Conservation (phyloP, 495 filamentous ascomycete genomes). For the Staphylotrichum longicolle region DNA sequence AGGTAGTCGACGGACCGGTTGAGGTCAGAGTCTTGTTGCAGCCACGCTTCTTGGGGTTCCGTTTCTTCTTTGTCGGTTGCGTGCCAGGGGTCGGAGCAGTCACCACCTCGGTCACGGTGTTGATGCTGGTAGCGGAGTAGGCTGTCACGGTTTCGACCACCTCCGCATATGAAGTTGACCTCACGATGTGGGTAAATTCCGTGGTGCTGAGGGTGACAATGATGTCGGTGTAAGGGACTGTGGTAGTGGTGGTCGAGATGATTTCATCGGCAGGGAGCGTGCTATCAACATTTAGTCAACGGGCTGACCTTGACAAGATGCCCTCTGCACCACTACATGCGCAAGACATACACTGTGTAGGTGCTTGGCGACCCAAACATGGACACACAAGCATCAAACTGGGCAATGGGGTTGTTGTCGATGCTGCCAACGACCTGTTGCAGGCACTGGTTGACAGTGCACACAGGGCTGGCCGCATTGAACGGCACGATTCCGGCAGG, state of each 20-base stretch:
- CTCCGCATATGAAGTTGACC: slow-evolving; percentile 7
- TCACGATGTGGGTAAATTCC: background rate
- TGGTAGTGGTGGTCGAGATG: slow-evolving; percentile 7
- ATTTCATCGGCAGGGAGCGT: slow-evolving; percentile 34
- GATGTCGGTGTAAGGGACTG: slow-evolving; percentile 15
- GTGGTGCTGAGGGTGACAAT: slow-evolving; percentile 9
- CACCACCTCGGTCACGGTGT: slow-evolving; percentile 1
- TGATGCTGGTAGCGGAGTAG: slow-evolving; percentile 3
- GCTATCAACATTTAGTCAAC: slow-evolving; percentile 9
- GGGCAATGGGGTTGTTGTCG: slow-evolving; percentile 12
- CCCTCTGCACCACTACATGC: background rate
- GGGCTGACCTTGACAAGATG: too few species aligned
- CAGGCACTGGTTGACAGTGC: slow-evolving; percentile 11
- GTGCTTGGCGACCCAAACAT: slow-evolving; percentile 10
- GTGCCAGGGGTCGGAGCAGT: background rate
- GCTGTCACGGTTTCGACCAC: slow-evolving; percentile 7
- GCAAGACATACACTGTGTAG: slow-evolving; percentile 32
- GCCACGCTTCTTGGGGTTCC: background rate
- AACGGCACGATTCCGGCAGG: slow-evolving; percentile 38
- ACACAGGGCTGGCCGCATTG: slow-evolving; percentile 36
- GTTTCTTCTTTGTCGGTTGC: too few species aligned
- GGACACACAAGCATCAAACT: slow-evolving; percentile 9
- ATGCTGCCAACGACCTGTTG: slow-evolving; percentile 15
- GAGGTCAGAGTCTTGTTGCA: background rate
- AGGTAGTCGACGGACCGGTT: background rate